phyloP scores from a whole-genome alignment of 2,329 filamentous ascomycete genomes.

The Xylariaceae sp. region DNA sequence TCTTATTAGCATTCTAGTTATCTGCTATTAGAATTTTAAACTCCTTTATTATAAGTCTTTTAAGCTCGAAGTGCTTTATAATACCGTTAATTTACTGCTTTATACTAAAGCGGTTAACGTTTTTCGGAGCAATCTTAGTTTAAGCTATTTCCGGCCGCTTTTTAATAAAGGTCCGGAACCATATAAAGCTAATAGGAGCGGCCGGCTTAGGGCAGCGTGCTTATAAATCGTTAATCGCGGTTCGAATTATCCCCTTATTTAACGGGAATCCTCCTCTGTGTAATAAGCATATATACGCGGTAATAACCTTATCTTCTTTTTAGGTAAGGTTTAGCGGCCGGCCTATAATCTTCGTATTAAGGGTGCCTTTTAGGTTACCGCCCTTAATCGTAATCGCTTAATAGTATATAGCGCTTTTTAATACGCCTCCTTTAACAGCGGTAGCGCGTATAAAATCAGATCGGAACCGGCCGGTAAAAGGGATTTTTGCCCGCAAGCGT shows the following conservation, averaged over 20 bases:
- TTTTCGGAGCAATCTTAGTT: background rate
- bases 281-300: background rate
- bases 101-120: background rate
- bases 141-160: background rate
- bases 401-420: too few relatives aligned
- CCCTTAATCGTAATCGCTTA: too few relatives aligned
- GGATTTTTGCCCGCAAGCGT: too few relatives aligned
- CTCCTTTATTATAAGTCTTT: background rate
- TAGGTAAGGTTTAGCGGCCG: background rate
- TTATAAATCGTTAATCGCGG: background rate
- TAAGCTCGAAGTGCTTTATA: background rate
- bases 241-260: background rate
- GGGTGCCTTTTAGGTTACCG: too few relatives aligned
- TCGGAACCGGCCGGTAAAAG: too few relatives aligned
- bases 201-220: background rate
- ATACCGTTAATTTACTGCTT: background rate
- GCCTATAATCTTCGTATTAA: too few relatives aligned
- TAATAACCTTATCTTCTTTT: background rate
- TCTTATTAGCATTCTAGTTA: background rate
- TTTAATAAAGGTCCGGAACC: background rate
- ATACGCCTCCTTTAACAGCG: too few relatives aligned
- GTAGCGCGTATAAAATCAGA: too few relatives aligned
- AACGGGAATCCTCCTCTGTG: background rate
- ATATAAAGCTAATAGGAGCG: background rate
- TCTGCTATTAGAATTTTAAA: background rate